Evolutionary conservation across 495 filamentous ascomycete genomes (phyloP).

Genomic region (Chaetomidium leptoderma): DNA sequence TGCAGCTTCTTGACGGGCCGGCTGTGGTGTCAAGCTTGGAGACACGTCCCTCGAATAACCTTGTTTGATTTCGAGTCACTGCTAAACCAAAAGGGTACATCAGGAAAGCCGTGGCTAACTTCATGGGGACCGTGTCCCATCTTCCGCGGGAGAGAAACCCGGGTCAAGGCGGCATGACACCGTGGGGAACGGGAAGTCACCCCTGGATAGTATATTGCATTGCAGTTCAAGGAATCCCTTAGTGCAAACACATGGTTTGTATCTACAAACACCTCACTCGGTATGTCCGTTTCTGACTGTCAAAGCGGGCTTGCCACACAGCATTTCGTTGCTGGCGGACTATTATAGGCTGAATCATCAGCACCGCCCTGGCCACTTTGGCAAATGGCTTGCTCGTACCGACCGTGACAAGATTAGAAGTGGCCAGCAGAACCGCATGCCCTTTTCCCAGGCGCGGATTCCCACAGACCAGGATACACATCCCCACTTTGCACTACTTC

Average conservation of each 20-base stretch:
- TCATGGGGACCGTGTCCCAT: background rate
- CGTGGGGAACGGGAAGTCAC: slow-evolving; percentile 18
- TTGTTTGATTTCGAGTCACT: background rate
- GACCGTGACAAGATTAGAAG: background rate
- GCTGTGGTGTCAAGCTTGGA: slow-evolving; percentile 10
- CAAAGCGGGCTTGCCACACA: slow-evolving; percentile 14
- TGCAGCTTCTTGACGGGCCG: slow-evolving; percentile 9
- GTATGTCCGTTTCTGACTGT: background rate
- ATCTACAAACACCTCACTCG: background rate
- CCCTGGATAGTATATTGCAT: background rate
- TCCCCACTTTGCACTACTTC: background rate
- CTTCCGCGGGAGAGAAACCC: background rate
- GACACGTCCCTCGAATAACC: background rate
- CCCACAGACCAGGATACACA: slow-evolving; percentile 14
- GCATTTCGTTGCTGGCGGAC: background rate
- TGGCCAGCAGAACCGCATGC: background rate
- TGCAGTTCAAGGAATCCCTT: background rate
- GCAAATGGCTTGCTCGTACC: background rate
- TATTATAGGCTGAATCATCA: slow-evolving; percentile 15
- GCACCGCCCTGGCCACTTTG: background rate
- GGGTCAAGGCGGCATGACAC: background rate
- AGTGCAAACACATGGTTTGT: background rate
- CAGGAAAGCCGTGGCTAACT: background rate
- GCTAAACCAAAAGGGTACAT: background rate
- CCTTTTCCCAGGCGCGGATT: background rate